Conservation (phyloP, 345 rosid species). For the Gossypium mustelinum region DNA sequence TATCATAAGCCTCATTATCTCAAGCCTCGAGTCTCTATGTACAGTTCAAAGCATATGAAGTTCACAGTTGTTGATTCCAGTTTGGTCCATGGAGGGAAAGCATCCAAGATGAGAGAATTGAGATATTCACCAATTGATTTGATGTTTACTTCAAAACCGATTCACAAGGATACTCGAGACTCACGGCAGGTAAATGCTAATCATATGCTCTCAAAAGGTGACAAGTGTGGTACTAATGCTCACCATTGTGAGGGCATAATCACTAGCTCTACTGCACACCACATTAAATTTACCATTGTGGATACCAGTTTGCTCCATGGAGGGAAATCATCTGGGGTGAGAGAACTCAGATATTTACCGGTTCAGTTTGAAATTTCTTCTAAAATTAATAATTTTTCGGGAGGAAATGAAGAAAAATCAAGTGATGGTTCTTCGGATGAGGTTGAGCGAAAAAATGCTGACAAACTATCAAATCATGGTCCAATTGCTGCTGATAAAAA, state of each 20-base stretch:
- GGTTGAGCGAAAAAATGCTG: slow-evolving; percentile 13
- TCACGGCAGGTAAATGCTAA: slow-evolving; percentile 26
- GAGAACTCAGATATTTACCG: slow-evolving; percentile 42
- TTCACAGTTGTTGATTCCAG: slow-evolving; percentile 66
- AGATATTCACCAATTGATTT: slow-evolving; percentile 34
- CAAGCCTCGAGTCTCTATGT: slow-evolving; percentile 49
- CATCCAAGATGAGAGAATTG: slow-evolving; percentile 43
- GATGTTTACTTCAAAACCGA: slow-evolving; percentile 27
- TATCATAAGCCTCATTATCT: slow-evolving; percentile 42
- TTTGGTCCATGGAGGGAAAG: slow-evolving; percentile 37
- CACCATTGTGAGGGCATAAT: slow-evolving; percentile 10
- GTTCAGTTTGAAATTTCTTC: slow-evolving; percentile 23
- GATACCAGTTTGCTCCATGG: slow-evolving; percentile 52
- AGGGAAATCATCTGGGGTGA: slow-evolving; percentile 31
- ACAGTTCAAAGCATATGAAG: slow-evolving; percentile 32
- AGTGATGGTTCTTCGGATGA: slow-evolving; percentile 19
- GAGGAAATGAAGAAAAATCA: slow-evolving; percentile 16
- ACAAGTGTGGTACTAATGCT: slow-evolving; percentile 18
- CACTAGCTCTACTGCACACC: slow-evolving; percentile 15
- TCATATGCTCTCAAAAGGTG: slow-evolving; percentile 23
- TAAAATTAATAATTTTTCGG: slow-evolving; percentile 15
- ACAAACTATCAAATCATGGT: slow-evolving; percentile 2
- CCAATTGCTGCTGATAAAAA: slow-evolving; percentile 14
- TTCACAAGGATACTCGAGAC: slow-evolving; percentile 20
- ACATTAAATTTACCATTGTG: slow-evolving; percentile 43